Percentiles rank a stretch among this genome's conserved stretches.
phyloP scores from a whole-genome alignment of 1,284 basidiomycete genomes.

The Wolfiporia cocos region DNA sequence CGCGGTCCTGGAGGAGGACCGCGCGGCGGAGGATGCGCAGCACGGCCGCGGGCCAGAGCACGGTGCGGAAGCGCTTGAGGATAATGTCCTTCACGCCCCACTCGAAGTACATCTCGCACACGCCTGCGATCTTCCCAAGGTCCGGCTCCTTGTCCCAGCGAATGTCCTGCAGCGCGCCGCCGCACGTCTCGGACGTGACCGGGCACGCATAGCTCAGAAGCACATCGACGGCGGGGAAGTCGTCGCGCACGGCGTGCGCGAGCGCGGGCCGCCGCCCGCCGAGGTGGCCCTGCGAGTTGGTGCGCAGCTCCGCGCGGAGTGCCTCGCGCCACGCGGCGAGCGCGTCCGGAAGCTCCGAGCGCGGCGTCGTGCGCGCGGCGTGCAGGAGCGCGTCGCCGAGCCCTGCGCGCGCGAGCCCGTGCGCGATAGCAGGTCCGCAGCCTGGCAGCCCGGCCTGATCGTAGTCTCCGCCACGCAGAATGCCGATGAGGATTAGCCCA shows the following conservation, averaged over 20 bases:
- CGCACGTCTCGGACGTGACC: conserved; percentile 60
- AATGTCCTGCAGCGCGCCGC: conserved; percentile 30
- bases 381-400: conserved; percentile 65
- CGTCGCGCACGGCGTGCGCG: conserved; percentile 52
- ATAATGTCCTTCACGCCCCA: conserved; percentile 82
- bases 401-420: conserved; percentile 65
- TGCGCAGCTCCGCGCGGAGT: conserved; percentile 63
- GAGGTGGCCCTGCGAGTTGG: conserved; percentile 60
- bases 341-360: conserved; percentile 43
- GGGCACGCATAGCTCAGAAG: conserved; percentile 75
- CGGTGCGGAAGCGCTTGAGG: conserved; percentile 70
- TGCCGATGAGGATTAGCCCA: conserved; percentile 80
- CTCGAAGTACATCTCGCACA: conserved; percentile 85
- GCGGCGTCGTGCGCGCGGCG: conserved; percentile 47
- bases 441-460: conserved; percentile 59
- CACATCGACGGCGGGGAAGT: conserved; percentile 64
- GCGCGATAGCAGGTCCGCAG: conserved; percentile 58
- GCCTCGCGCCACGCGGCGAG: conserved; percentile 59
- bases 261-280: conserved; percentile 54
- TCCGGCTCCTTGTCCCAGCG: conserved; percentile 63
- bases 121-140: conserved; percentile 62
- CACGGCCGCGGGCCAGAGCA: conserved; percentile 67
- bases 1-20: conserved; percentile 38
- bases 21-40: conserved; percentile 60
- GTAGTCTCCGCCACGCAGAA: conserved; percentile 91